These are phyloP conservation scores for Nakazawaea pomicola DNA, from an alignment of 805 yeast genomes.

Conservation along the genomic window DNA sequence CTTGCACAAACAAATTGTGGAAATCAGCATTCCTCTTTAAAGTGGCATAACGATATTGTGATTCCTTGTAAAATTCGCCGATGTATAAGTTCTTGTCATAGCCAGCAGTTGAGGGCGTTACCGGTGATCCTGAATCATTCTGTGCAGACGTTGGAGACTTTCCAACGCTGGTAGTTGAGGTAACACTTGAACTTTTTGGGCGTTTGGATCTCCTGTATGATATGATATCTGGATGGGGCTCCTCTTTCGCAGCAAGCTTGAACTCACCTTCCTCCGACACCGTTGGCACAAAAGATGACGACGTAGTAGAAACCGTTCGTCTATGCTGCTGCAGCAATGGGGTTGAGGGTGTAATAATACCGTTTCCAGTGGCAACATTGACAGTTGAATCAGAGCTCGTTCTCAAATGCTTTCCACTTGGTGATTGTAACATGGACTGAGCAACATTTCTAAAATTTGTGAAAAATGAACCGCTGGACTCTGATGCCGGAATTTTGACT, in stretches of 20 bases:
- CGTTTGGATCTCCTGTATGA: constrained; percentile 24
- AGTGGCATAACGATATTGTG: constrained; percentile 61
- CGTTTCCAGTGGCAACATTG: background rate
- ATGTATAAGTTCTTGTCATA: constrained; percentile 44
- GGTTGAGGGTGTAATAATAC: constrained; percentile 11
- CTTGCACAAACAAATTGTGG: constrained; percentile 64
- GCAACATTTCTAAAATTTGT: constrained; percentile 8
- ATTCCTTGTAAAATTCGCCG: constrained; percentile 52
- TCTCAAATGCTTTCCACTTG: constrained; percentile 5
- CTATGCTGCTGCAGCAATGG: too few relatives aligned
- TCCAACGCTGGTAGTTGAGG: constrained; percentile 18
- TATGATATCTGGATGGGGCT: constrained; percentile 25
- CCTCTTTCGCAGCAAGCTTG: constrained; percentile 16
- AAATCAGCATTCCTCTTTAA: constrained; percentile 66
- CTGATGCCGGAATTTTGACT: constrained; percentile 1
- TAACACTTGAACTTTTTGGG: constrained; percentile 16
- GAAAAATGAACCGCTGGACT: constrained; percentile 8
- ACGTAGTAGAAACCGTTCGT: constrained; percentile 26
- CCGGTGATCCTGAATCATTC: constrained; percentile 12
- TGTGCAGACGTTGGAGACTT: constrained; percentile 10
- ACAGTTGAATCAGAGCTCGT: background rate
- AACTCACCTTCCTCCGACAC: constrained; percentile 16
- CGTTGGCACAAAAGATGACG: constrained; percentile 26
- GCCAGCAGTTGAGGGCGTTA: background rate
- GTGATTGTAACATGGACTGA: constrained; percentile 10